A percentile compares a stretch with the other conserved stretches of the same genome.
These are phyloP conservation scores for Apiospora malaysiana DNA, from an alignment of 2,329 filamentous ascomycete genomes.

Conservation along the genomic window DNA sequence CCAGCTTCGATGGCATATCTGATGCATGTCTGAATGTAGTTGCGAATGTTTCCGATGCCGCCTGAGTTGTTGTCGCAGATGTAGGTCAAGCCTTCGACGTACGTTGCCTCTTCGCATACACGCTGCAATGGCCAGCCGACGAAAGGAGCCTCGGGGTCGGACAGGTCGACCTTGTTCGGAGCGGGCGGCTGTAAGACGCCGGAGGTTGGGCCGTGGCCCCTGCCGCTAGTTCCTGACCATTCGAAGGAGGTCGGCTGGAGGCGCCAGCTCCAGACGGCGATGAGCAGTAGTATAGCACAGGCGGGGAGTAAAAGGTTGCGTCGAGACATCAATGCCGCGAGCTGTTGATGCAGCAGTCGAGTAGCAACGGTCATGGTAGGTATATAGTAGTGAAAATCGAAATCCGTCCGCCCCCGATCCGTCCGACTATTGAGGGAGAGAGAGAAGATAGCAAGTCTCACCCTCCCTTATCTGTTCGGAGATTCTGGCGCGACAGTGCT, in stretches of 20 bases:
- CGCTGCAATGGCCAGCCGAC: constrained; percentile 52
- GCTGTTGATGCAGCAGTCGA: constrained; percentile 22
- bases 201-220: constrained; percentile 21
- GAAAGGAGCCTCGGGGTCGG: constrained; percentile 47
- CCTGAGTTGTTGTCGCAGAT: constrained; percentile 58
- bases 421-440: neutral
- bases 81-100: constrained; percentile 50
- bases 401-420: neutral
- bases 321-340: constrained; percentile 38
- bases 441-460: neutral
- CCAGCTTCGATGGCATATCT: constrained; percentile 56
- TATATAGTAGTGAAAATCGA: neutral
- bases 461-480: neutral
- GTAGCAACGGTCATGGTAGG: neutral
- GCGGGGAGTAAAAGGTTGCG: constrained; percentile 38
- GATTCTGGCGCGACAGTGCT: neutral
- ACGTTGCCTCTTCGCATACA: constrained; percentile 49
- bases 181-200: constrained; percentile 18
- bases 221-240: constrained; percentile 31
- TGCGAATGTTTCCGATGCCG: constrained; percentile 56
- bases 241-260: constrained; percentile 29
- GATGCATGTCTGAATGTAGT: constrained; percentile 56
- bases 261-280: constrained; percentile 38
- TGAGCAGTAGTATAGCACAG: constrained; percentile 37
- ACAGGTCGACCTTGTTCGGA: constrained; percentile 42